phyloP scores from a whole-genome alignment of 148 eudicot species.

The Drosera capensis region DNA sequence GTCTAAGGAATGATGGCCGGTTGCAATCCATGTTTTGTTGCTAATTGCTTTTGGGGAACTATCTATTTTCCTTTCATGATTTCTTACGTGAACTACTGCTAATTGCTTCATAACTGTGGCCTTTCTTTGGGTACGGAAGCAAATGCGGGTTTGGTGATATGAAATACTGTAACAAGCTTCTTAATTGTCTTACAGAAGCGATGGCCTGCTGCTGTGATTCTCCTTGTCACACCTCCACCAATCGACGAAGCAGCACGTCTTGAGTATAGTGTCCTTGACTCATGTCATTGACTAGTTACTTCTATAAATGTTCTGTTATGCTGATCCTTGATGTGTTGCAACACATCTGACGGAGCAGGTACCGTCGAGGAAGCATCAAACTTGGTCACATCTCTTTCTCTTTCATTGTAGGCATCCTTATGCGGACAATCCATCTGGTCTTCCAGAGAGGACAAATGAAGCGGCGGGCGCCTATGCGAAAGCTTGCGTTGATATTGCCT shows the following conservation, averaged over 20 bases:
- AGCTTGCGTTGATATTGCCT: slow-evolving; percentile 53
- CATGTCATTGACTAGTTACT: not conserved
- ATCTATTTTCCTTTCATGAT: too few species aligned
- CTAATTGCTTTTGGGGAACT: too few species aligned
- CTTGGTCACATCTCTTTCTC: not conserved
- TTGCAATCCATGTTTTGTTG: too few species aligned
- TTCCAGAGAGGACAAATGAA: slow-evolving; percentile 75
- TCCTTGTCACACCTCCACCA: slow-evolving; percentile 80
- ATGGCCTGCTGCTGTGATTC: slow-evolving; percentile 38
- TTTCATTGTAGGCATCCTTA: slow-evolving; percentile 36
- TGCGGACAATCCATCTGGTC: slow-evolving; percentile 32
- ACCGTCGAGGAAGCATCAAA: not conserved
- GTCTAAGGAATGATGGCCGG: too few species aligned
- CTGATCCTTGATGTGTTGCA: too few species aligned
- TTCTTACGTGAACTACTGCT: too few species aligned
- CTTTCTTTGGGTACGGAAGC: too few species aligned
- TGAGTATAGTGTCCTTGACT: slow-evolving; percentile 17
- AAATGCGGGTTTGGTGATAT: not conserved
- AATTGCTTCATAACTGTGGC: too few species aligned
- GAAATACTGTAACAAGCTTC: not conserved
- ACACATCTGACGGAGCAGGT: too few species aligned
- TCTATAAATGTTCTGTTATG: not conserved
- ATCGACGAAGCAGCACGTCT: slow-evolving; percentile 73
- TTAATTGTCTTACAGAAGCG: slow-evolving; percentile 28
- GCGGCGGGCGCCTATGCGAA: slow-evolving; percentile 62